Conservation (phyloP, 2,329 filamentous ascomycete genomes). For the Calonectria honghensis region DNA sequence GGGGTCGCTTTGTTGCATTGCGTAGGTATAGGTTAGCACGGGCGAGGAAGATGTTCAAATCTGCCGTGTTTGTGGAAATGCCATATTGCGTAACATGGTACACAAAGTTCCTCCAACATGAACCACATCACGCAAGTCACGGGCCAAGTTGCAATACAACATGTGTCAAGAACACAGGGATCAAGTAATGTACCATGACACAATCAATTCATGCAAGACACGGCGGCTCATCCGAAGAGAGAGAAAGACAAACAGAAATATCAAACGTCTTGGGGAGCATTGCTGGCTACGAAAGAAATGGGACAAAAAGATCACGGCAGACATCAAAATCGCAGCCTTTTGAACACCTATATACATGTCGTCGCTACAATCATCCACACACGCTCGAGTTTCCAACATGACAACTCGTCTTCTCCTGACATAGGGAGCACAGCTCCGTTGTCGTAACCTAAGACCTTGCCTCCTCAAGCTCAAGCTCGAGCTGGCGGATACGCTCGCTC, state of each 20-base stretch:
- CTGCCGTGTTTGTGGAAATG: background rate
- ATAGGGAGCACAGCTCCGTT: conserved; percentile 32
- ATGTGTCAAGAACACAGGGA: background rate
- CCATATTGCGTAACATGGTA: background rate
- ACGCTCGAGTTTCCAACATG: conserved; percentile 43
- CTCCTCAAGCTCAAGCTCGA: conserved; percentile 81
- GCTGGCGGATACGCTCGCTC: conserved; percentile 79
- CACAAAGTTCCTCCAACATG: background rate
- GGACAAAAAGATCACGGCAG: conserved; percentile 32
- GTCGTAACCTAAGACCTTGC: conserved; percentile 69
- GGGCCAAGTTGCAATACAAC: background rate
- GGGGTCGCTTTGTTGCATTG: background rate
- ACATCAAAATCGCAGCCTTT: conserved; percentile 52
- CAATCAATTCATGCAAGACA: background rate
- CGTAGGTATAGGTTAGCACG: background rate
- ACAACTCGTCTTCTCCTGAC: conserved; percentile 15
- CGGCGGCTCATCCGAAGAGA: background rate
- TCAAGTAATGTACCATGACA: no score
- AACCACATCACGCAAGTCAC: background rate
- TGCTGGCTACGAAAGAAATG: conserved; percentile 13
- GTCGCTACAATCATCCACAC: conserved; percentile 49
- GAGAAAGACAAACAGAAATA: background rate
- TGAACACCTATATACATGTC: conserved; percentile 55
- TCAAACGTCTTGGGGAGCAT: background rate
- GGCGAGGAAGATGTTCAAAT: background rate